Conservation (phyloP, 345 rosid species). For the Ceriops tagal region DNA sequence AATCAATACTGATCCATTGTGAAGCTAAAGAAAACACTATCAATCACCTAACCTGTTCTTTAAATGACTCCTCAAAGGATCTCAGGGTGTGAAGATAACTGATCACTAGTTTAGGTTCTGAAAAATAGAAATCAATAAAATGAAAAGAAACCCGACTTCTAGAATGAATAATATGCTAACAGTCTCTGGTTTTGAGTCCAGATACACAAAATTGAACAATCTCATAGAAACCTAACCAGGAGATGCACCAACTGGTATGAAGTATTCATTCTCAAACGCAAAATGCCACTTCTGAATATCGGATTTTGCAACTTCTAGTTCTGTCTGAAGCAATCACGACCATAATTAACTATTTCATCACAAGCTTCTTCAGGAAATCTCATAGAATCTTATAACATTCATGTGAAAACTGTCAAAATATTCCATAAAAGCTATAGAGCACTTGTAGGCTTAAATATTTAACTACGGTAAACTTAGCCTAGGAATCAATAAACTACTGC, state of each 20-base stretch:
- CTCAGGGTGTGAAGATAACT: constrained; percentile 73
- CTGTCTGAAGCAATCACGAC: constrained; percentile 37
- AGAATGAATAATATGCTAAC: not conserved
- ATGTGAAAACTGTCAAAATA: too few species aligned
- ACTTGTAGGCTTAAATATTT: too few species aligned
- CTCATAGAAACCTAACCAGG: constrained; percentile 60
- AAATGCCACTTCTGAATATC: constrained; percentile 87
- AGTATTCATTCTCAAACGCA: constrained; percentile 69
- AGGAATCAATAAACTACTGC: too few species aligned
- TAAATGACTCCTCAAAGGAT: constrained; percentile 77
- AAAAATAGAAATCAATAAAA: constrained; percentile 28
- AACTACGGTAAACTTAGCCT: too few species aligned
- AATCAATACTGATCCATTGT: constrained; percentile 6
- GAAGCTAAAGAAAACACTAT: constrained; percentile 2
- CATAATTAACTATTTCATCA: too few species aligned
- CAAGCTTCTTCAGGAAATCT: too few species aligned
- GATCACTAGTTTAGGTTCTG: constrained; percentile 74
- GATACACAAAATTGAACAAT: constrained; percentile 2
- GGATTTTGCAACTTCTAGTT: constrained; percentile 72
- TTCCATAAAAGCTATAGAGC: too few species aligned
- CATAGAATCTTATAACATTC: too few species aligned
- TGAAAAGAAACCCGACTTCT: constrained; percentile 3
- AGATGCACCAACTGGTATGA: constrained; percentile 58
- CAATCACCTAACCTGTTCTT: constrained; percentile 68
- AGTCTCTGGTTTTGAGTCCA: not conserved